phyloP scores from a whole-genome alignment of 371 early-diverging fungal species.

The Choanephora cucurbitarum region DNA sequence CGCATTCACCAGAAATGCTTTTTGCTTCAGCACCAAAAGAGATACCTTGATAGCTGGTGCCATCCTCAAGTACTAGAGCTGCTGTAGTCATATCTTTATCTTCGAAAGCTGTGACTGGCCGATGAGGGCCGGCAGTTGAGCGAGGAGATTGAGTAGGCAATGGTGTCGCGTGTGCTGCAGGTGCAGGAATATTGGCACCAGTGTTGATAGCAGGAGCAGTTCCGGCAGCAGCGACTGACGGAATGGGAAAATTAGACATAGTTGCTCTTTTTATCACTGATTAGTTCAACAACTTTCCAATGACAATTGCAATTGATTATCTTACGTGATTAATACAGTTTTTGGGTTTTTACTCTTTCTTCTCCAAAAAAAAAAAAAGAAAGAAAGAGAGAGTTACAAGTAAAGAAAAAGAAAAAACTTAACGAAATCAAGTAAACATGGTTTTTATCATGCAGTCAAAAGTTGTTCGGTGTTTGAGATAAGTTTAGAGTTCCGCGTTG shows the following conservation, averaged over 20 bases:
- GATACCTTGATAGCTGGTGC: conserved; percentile 83
- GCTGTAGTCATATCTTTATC: conserved; percentile 59
- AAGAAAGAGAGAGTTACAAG: too few relatives aligned
- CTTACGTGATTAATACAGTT: too few relatives aligned
- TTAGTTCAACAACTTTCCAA: too few relatives aligned
- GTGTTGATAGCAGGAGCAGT: conserved; percentile 23
- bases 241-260: conserved; percentile 39
- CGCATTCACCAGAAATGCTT: conserved; percentile 94
- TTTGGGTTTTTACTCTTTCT: too few relatives aligned
- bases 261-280: too few relatives aligned
- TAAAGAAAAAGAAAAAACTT: too few relatives aligned
- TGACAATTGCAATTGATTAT: too few relatives aligned
- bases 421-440: too few relatives aligned
- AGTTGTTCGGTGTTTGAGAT: too few relatives aligned
- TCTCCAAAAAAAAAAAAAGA: too few relatives aligned
- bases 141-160: conserved; percentile 35
- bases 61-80: conserved; percentile 82
- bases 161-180: conserved; percentile 51
- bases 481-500: too few relatives aligned
- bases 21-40: conserved; percentile 91
- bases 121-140: conserved; percentile 43
- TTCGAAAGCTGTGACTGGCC: conserved; percentile 59
- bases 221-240: conserved; percentile 33
- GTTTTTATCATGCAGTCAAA: too few relatives aligned
- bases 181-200: conserved; percentile 40